Evolutionary conservation across 768 basidiomycete genomes (phyloP), one percentile per base, ranked within the genome.

Genomic region (Suillus paluster): DNA sequence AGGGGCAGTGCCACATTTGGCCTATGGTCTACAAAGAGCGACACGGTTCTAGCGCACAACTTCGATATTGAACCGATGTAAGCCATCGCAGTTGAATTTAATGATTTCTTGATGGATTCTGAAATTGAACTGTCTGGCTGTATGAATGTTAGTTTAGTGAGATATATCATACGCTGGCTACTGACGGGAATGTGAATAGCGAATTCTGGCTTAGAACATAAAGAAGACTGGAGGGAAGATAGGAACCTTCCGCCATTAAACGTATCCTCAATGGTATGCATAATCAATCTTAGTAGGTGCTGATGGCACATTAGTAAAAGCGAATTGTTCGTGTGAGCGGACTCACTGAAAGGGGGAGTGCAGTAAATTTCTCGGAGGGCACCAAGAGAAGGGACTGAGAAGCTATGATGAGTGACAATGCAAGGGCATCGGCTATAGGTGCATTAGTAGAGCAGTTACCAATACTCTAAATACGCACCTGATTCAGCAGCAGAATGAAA

Each of bases 311-410:
- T 68, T 2, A 68, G 59, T 9, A 41, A 30, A 49, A 38, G 19
- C 3, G 12, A 21, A 9, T 36, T 14, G 78, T 63, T 55, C 77
- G 63, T 30, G 70, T 64, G 21, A 64, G 57, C 23, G 80, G 70
- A 66, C 80, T 21, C 45, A 83, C 77, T 4, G 82, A 71, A 6
- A 92, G 73, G 7, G 90, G 89, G 0, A 92, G 75, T 0, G 84
- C 87, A 62, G 81, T 83, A 46, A 91, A 73, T 66, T 86, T 87
- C 45, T 79, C 71, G 8, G 80, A 73, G 1, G 83, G 78, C 15
- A 91, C 80, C 8, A 86, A 74, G 2, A 85, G 81, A 2, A 89
- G 72, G 19, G 86, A 85, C 56, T 86, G 88, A 7, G 89, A 84
- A 1, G 86, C 82, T 27, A 89, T 69, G 3, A 89, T 81, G 57